Percentiles rank a stretch among this genome's conserved stretches.
Evolutionary conservation across 805 yeast genomes (phyloP).

Genomic region (Pichia heedii): DNA sequence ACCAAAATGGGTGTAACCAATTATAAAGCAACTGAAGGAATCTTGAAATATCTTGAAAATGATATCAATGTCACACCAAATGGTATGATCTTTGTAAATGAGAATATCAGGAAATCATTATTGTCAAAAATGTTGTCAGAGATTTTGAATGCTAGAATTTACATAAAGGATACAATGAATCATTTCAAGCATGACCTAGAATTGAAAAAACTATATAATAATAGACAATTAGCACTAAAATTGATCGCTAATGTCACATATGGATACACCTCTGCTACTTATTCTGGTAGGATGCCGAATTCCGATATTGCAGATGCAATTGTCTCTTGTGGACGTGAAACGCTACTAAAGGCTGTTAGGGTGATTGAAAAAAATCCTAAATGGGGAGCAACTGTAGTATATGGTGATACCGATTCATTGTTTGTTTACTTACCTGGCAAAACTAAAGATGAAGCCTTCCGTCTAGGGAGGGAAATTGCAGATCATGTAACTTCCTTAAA

Average conservation of each 20-base stretch:
- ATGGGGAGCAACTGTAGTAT: constrained; percentile 90
- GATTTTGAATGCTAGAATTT: constrained; percentile 67
- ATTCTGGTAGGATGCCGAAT: constrained; percentile 96
- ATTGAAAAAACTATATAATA: constrained; percentile 50
- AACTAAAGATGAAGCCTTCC: constrained; percentile 67
- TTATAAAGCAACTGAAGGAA: constrained; percentile 46
- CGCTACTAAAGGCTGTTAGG: constrained; percentile 59
- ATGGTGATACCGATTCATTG: constrained; percentile 93
- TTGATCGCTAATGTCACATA: constrained; percentile 91
- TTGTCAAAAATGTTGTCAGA: constrained; percentile 81
- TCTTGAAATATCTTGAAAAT: constrained; percentile 42
- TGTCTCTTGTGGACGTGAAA: constrained; percentile 85
- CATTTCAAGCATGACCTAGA: constrained; percentile 38
- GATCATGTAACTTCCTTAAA: constrained; percentile 48
- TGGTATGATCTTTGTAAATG: constrained; percentile 70
- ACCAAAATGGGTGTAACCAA: constrained; percentile 47
- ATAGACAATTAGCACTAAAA: constrained; percentile 80
- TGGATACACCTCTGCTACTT: constrained; percentile 92
- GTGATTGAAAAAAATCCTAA: constrained; percentile 47
- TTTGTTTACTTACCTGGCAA: constrained; percentile 88
- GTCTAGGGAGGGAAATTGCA: constrained; percentile 65
- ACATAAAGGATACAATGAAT: constrained; percentile 70
- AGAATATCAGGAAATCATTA: constrained; percentile 57
- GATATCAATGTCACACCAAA: constrained; percentile 73
- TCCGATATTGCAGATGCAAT: constrained; percentile 92